Conservation (phyloP, 2,329 filamentous ascomycete species). For the Blumeriella jaapii region DNA sequence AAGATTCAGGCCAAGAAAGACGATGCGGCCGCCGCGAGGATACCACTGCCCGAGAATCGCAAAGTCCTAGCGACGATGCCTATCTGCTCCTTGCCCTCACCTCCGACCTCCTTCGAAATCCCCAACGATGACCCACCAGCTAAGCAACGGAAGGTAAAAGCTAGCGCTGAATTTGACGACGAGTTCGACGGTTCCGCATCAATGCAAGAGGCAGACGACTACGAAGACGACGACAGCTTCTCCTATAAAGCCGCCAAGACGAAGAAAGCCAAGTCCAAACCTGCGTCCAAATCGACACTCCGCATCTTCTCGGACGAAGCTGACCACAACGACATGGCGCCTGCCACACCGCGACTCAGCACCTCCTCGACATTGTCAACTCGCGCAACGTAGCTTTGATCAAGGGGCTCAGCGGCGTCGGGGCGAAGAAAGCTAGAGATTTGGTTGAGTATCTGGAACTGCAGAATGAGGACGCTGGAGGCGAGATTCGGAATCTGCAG, state of each 20-base stretch:
- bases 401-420: slow-evolving; percentile 56
- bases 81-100: slow-evolving; percentile 16
- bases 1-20: slow-evolving; percentile 35
- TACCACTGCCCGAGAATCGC: slow-evolving; percentile 7
- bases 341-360: slow-evolving; percentile 34
- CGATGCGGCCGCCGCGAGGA: slow-evolving; percentile 7
- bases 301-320: slow-evolving; percentile 28
- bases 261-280: slow-evolving; percentile 26
- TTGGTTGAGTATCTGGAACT: slow-evolving; percentile 44
- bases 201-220: slow-evolving; percentile 32
- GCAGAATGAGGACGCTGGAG: slow-evolving; percentile 31
- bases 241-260: slow-evolving; percentile 23
- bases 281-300: slow-evolving; percentile 22
- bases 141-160: slow-evolving; percentile 20
- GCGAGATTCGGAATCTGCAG: slow-evolving; percentile 35
- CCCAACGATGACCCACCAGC: slow-evolving; percentile 5
- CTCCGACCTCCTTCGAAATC: slow-evolving; percentile 17
- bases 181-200: slow-evolving; percentile 25
- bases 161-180: slow-evolving; percentile 21
- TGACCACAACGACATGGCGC: slow-evolving; percentile 31
- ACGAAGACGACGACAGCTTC: slow-evolving; percentile 28
- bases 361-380: slow-evolving; percentile 61
- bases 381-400: slow-evolving; percentile 57
- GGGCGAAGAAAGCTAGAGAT: slow-evolving; percentile 57
- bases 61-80: slow-evolving; percentile 17